Percentiles rank a stretch among this genome's conserved stretches.
phyloP scores from a whole-genome alignment of 2,329 filamentous ascomycete species.

The Epichloe sibirici region DNA sequence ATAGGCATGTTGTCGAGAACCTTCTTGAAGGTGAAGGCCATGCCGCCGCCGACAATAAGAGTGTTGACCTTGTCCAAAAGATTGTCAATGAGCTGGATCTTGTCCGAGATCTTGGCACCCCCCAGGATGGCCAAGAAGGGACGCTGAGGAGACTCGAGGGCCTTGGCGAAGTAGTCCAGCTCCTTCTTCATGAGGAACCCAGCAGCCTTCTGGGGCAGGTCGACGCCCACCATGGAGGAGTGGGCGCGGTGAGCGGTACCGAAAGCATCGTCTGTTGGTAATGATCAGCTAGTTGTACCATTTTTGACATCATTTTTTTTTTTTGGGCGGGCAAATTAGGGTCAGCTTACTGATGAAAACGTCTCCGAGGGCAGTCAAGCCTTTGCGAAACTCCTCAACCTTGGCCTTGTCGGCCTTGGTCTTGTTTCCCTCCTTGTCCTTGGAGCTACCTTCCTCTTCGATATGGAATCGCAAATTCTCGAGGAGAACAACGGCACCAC shows the following conservation, averaged over 20 bases:
- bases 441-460: constrained; percentile 94
- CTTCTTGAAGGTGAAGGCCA: constrained; percentile 99
- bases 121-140: constrained; percentile 98
- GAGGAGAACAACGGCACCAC: constrained; percentile 76
- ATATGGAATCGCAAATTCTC: constrained; percentile 98
- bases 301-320: neutral
- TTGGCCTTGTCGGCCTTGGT: constrained; percentile 91
- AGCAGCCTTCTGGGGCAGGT: constrained; percentile 91
- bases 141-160: constrained; percentile 81
- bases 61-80: constrained; percentile 95
- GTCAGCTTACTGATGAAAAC: constrained; percentile 76
- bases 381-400: constrained; percentile 90
- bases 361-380: constrained; percentile 85
- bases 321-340: neutral
- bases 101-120: constrained; percentile 97
- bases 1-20: constrained; percentile 85
- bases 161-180: constrained; percentile 97
- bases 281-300: constrained; percentile 11
- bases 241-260: constrained; percentile 96
- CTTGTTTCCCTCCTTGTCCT: constrained; percentile 93
- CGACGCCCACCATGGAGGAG: constrained; percentile 97
- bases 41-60: constrained; percentile 89
- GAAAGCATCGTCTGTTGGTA: constrained; percentile 74
- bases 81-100: constrained; percentile 99
- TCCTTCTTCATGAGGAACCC: constrained; percentile 99